These are phyloP conservation scores for Hawksworthiomyces lignivorus DNA, from an alignment of 2,329 filamentous ascomycete species.

Conservation along the genomic window DNA sequence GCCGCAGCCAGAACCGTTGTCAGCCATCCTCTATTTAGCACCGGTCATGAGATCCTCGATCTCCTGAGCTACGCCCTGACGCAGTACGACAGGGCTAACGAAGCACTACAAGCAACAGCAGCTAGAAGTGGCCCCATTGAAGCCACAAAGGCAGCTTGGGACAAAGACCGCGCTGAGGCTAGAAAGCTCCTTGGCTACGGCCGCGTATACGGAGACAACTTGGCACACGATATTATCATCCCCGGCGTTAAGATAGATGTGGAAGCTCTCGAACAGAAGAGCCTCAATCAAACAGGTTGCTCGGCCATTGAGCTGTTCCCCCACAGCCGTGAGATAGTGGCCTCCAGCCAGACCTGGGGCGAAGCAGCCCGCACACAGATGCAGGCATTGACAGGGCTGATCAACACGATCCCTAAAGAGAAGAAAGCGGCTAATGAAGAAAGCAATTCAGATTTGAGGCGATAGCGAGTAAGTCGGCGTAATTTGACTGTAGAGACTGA, in stretches of 20 bases:
- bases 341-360: slow-evolving; percentile 13
- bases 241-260: background rate
- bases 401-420: slow-evolving; percentile 13
- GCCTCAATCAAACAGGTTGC: slow-evolving; percentile 13
- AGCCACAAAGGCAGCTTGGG: slow-evolving; percentile 7
- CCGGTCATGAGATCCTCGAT: slow-evolving; percentile 10
- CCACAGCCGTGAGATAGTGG: slow-evolving; percentile 10
- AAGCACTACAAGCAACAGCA: background rate
- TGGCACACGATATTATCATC: slow-evolving; percentile 15
- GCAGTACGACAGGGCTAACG: slow-evolving; percentile 10
- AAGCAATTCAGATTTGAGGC: too few species aligned
- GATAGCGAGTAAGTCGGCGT: slow-evolving; percentile 4
- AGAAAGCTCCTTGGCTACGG: slow-evolving; percentile 15
- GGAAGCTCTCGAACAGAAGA: background rate
- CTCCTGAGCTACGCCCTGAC: slow-evolving; percentile 7
- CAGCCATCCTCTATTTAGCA: slow-evolving; percentile 7
- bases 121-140: background rate
- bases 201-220: slow-evolving; percentile 15
- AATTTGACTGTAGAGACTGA: slow-evolving; percentile 11
- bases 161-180: slow-evolving; percentile 13
- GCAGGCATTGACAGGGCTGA: slow-evolving; percentile 11
- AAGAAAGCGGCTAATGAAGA: too few species aligned
- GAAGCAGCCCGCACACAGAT: slow-evolving; percentile 14
- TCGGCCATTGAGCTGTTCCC: slow-evolving; percentile 14
- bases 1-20: background rate